These are phyloP conservation scores for Mentha longifolia DNA, from an alignment of 257 asterid genomes.

Conservation along the genomic window DNA sequence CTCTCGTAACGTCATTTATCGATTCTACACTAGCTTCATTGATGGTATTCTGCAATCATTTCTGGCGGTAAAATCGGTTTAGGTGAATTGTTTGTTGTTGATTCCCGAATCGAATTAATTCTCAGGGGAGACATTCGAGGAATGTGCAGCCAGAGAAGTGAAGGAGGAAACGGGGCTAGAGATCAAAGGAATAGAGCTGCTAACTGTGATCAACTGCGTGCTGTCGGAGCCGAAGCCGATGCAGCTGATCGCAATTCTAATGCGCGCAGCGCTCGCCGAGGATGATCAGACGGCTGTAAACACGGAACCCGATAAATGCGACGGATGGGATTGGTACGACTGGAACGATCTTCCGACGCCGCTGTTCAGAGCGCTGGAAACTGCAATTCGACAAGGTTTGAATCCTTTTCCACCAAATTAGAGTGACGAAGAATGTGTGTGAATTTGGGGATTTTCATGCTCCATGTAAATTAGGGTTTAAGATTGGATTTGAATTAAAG, in stretches of 20 bases:
- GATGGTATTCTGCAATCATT: neutral
- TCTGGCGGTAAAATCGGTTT: too few species aligned
- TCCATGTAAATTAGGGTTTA: neutral
- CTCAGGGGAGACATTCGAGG: constrained; percentile 70
- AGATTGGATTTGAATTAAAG: too few species aligned
- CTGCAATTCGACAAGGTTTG: constrained; percentile 51
- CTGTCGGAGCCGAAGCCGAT: constrained; percentile 43
- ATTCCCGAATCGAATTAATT: neutral
- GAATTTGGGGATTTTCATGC: neutral
- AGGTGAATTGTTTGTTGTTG: too few species aligned
- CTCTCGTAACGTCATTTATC: neutral
- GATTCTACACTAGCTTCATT: neutral
- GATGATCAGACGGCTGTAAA: constrained; percentile 50
- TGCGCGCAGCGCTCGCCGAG: constrained; percentile 54
- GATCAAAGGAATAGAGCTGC: constrained; percentile 38
- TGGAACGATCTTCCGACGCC: constrained; percentile 74
- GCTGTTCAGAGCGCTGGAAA: constrained; percentile 52
- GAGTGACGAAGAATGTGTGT: neutral
- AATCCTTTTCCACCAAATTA: constrained; percentile 44
- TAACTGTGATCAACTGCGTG: constrained; percentile 57
- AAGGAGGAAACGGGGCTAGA: constrained; percentile 79
- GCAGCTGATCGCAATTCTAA: constrained; percentile 55
- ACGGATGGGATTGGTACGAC: constrained; percentile 84
- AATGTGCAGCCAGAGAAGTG: constrained; percentile 68
- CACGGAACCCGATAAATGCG: constrained; percentile 73